Evolutionary conservation across 495 filamentous ascomycete genomes (phyloP).

Genomic region (Monascus purpureus): DNA sequence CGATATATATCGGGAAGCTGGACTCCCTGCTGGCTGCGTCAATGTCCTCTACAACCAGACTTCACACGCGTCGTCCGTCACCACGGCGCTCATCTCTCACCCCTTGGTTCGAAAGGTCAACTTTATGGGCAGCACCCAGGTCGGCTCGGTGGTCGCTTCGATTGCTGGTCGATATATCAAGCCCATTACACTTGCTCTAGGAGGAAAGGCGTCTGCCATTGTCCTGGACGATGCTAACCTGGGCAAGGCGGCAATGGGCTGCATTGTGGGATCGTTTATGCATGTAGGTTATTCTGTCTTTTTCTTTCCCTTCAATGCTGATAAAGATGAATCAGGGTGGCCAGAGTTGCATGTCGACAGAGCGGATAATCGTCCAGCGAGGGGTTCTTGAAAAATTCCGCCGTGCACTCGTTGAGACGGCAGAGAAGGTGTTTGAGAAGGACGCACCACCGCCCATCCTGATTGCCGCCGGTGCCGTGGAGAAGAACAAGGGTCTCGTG

Average conservation of each 20-base stretch:
- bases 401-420: slow-evolving; percentile 17
- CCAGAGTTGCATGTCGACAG: slow-evolving; percentile 76
- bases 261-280: slow-evolving; percentile 27
- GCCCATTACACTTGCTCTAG: slow-evolving; percentile 54
- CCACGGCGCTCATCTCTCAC: slow-evolving; percentile 40
- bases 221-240: slow-evolving; percentile 54
- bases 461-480: background rate
- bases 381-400: slow-evolving; percentile 33
- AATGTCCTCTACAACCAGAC: slow-evolving; percentile 42
- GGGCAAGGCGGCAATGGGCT: slow-evolving; percentile 37
- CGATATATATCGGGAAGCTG: slow-evolving; percentile 6
- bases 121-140: slow-evolving; percentile 49
- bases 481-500: slow-evolving; percentile 1
- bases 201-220: slow-evolving; percentile 52
- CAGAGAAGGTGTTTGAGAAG: background rate
- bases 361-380: no score
- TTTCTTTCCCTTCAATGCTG: background rate
- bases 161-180: slow-evolving; percentile 50
- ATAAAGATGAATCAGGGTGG: slow-evolving; percentile 25
- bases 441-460: background rate
- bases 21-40: slow-evolving; percentile 30
- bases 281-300: slow-evolving; percentile 4
- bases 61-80: slow-evolving; percentile 39
- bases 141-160: slow-evolving; percentile 43
- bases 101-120: slow-evolving; percentile 47